phyloP scores from a whole-genome alignment of 1,139 yeast species.

The Taiozyma onychis region DNA sequence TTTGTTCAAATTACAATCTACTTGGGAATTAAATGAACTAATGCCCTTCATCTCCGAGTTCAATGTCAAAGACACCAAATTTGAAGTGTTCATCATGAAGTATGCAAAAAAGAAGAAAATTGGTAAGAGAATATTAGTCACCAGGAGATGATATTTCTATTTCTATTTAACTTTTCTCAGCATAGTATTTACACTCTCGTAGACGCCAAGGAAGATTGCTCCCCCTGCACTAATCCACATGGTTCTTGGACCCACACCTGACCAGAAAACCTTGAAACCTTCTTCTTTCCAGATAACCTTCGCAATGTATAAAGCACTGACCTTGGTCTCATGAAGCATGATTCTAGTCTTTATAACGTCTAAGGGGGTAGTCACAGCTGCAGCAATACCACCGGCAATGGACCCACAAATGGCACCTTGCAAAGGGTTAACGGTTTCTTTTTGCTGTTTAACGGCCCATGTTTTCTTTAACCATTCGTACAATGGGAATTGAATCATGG shows the following conservation, averaged over 20 bases:
- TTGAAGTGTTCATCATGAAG: slow-evolving; percentile 70
- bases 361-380: slow-evolving; percentile 88
- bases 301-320: slow-evolving; percentile 43
- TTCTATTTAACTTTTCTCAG: slow-evolving; percentile 3
- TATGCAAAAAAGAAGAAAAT: slow-evolving; percentile 61
- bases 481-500: slow-evolving; percentile 89
- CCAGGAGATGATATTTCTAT: slow-evolving; percentile 17
- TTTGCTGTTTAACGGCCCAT: slow-evolving; percentile 38
- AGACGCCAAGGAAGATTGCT: slow-evolving; percentile 91
- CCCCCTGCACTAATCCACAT: slow-evolving; percentile 99
- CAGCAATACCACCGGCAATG: slow-evolving; percentile 91
- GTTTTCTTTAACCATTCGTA: slow-evolving; percentile 72
- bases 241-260: slow-evolving; percentile 91
- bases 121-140: slow-evolving; percentile 41
- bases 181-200: slow-evolving; percentile 58
- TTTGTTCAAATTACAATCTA: slow-evolving; percentile 52
- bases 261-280: slow-evolving; percentile 62
- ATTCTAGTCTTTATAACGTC: slow-evolving; percentile 90
- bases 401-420: slow-evolving; percentile 95
- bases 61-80: slow-evolving; percentile 50
- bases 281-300: slow-evolving; percentile 50
- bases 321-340: slow-evolving; percentile 61
- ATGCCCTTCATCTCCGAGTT: slow-evolving; percentile 60
- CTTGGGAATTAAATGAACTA: slow-evolving; percentile 73
- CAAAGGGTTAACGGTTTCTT: slow-evolving; percentile 44